A percentile compares a stretch with the other conserved stretches of the same genome.
Conservation (phyloP, 306 rosid species). For the Coriaria nepalensis region DNA sequence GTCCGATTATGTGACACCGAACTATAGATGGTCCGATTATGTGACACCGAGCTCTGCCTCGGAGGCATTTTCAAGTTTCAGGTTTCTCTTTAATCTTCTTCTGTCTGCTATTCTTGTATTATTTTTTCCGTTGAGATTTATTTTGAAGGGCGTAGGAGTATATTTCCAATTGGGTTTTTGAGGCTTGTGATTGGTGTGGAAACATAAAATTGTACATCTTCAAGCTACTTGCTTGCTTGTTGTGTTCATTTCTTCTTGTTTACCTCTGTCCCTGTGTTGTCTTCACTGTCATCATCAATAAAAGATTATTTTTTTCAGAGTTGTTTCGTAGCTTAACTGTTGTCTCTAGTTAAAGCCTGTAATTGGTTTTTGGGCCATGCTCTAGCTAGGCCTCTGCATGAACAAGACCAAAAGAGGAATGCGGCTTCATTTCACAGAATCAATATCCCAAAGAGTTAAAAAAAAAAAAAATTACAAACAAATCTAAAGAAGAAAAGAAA, state of each 20-base stretch:
- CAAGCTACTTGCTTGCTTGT: neutral
- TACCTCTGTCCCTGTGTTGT: neutral
- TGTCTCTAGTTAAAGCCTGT: too few relatives aligned
- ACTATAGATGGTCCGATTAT: conserved; percentile 26
- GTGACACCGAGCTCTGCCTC: conserved; percentile 5
- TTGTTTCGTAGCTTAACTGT: too few relatives aligned
- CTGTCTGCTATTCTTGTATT: conserved; percentile 9
- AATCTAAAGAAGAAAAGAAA: too few relatives aligned
- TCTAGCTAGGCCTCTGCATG: too few relatives aligned
- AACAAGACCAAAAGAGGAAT: too few relatives aligned
- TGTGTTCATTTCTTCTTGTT: neutral
- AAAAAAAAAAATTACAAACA: too few relatives aligned
- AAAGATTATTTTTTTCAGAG: too few relatives aligned
- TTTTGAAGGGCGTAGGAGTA: neutral
- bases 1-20: conserved; percentile 73
- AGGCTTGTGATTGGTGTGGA: conserved; percentile 2
- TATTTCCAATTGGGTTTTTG: neutral
- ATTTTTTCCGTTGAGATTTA: neutral
- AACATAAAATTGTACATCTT: neutral
- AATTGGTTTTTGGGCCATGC: too few relatives aligned
- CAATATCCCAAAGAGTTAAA: too few relatives aligned
- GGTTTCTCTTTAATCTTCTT: conserved; percentile 1
- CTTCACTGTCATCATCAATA: too few relatives aligned
- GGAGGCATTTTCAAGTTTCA: conserved; percentile 12
- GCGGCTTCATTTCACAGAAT: too few relatives aligned